These are phyloP conservation scores for Cercospora sp. DNA, from an alignment of 2,329 filamentous ascomycete species.

Conservation along the genomic window DNA sequence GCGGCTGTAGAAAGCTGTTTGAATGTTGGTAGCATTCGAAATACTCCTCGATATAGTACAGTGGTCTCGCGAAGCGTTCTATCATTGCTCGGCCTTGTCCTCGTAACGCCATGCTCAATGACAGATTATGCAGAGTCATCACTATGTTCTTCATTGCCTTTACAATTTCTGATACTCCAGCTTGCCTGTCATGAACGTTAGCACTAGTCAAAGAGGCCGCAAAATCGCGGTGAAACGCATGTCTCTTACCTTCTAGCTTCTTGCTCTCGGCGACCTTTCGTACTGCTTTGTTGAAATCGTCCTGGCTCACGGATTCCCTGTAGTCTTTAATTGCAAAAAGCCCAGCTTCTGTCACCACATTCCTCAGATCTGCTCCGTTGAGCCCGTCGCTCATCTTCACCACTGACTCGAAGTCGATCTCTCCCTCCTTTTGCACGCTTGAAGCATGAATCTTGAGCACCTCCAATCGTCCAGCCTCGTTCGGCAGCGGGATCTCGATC, in stretches of 20 bases:
- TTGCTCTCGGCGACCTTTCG: constrained; percentile 96
- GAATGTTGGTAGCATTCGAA: neutral
- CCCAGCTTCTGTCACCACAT: constrained; percentile 96
- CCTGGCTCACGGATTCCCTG: constrained; percentile 91
- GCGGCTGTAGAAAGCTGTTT: neutral
- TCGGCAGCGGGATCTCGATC: constrained; percentile 95
- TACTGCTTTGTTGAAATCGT: constrained; percentile 99
- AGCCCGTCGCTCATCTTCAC: constrained; percentile 99
- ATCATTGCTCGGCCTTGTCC: constrained; percentile 9
- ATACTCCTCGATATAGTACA: constrained; percentile 13
- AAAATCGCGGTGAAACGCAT: too few species aligned
- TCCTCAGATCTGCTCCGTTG: constrained; percentile 95
- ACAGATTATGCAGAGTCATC: constrained; percentile 16
- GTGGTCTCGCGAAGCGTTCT: constrained; percentile 3
- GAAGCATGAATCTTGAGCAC: constrained; percentile 96
- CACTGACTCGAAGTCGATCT: constrained; percentile 97
- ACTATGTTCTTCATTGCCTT: constrained; percentile 5
- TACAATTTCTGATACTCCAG: constrained; percentile 28
- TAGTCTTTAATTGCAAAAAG: constrained; percentile 99
- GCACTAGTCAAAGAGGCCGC: neutral
- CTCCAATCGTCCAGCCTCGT: constrained; percentile 93
- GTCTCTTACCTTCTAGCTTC: constrained; percentile 93
- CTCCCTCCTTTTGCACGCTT: constrained; percentile 83
- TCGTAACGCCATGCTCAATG: constrained; percentile 23
- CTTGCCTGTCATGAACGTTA: constrained; percentile 15